A percentile compares a stretch with the other conserved stretches of the same genome.
These are phyloP conservation scores for Neurospora sp. DNA, from an alignment of 495 filamentous ascomycete genomes.

Conservation along the genomic window DNA sequence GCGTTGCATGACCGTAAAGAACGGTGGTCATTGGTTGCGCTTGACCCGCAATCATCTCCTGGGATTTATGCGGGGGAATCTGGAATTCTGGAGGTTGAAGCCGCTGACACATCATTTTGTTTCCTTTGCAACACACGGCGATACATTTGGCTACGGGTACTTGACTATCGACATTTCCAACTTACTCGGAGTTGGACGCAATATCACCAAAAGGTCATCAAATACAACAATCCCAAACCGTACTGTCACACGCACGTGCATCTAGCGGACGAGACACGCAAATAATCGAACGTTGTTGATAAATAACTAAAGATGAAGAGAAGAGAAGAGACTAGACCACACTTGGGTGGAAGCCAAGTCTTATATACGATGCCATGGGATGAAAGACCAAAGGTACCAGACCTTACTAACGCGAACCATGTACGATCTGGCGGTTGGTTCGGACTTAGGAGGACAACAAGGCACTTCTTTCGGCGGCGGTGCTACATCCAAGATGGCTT, in stretches of 20 bases:
- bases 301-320: neutral
- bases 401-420: neutral
- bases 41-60: neutral
- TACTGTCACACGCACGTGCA: neutral
- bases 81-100: neutral
- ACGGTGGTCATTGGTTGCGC: neutral
- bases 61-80: neutral
- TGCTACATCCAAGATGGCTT: neutral
- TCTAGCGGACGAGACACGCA: neutral
- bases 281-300: neutral
- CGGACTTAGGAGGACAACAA: neutral
- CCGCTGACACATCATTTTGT: neutral
- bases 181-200: neutral
- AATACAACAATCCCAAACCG: neutral
- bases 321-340: neutral
- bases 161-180: neutral
- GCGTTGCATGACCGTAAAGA: neutral
- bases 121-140: neutral
- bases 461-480: neutral
- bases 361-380: too few relatives aligned
- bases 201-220: neutral
- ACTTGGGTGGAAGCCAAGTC: too few relatives aligned
- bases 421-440: neutral
- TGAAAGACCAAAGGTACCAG: neutral
- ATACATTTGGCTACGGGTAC: neutral